Percentiles rank a stretch among this genome's conserved stretches.
Evolutionary conservation across 768 basidiomycete genomes (phyloP).

Genomic region (Boletus sp.): DNA sequence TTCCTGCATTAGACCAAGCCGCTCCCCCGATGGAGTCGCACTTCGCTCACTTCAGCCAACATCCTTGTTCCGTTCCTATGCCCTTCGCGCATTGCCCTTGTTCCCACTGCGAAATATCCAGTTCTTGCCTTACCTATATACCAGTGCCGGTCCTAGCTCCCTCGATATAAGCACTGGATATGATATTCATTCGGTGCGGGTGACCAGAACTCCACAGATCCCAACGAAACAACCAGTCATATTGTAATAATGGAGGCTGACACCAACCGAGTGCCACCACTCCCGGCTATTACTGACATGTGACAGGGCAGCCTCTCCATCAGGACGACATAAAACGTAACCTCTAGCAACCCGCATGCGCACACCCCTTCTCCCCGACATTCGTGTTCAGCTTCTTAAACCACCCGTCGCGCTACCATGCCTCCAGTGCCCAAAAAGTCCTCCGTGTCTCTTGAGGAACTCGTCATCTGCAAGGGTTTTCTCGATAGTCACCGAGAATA

Average conservation of each 20-base stretch:
- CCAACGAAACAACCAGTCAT: neutral
- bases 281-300: neutral
- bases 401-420: neutral
- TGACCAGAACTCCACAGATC: neutral
- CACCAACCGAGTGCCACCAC: neutral
- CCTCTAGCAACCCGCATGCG: neutral
- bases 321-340: neutral
- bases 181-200: neutral
- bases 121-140: neutral
- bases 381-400: neutral
- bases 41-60: neutral
- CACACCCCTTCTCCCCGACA: neutral
- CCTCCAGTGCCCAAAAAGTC: neutral
- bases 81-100: neutral
- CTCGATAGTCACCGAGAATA: conserved; percentile 10
- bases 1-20: too few relatives aligned
- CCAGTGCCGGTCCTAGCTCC: neutral
- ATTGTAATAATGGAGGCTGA: conserved; percentile 1
- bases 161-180: too few relatives aligned
- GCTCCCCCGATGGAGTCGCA: neutral
- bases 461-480: conserved; percentile 12
- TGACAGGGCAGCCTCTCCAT: conserved; percentile 9
- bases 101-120: too few relatives aligned
- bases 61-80: neutral
- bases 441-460: conserved; percentile 13